These are phyloP conservation scores for Anisodus tanguticus DNA, from an alignment of 257 asterid species.

Conservation along the genomic window DNA sequence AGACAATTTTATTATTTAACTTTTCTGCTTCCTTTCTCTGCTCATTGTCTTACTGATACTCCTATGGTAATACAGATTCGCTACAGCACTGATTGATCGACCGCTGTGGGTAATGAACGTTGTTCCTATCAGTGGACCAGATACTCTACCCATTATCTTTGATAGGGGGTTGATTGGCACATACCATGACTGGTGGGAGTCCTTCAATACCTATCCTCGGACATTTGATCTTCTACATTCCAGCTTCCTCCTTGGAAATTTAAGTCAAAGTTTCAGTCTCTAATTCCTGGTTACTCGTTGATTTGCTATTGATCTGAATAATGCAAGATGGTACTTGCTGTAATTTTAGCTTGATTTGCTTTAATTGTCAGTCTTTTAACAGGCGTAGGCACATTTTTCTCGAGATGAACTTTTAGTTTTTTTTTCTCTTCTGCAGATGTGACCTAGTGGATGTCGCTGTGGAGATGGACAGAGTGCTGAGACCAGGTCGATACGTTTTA, in stretches of 20 bases:
- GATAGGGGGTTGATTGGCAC: slow-evolving; percentile 91
- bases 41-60: slow-evolving; percentile 10
- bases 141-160: slow-evolving; percentile 70
- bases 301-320: neutral
- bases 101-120: slow-evolving; percentile 93
- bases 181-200: slow-evolving; percentile 99
- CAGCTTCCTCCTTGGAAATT: slow-evolving; percentile 71
- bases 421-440: slow-evolving; percentile 59
- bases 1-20: slow-evolving; percentile 33
- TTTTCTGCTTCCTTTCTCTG: neutral
- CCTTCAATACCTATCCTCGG: slow-evolving; percentile 87
- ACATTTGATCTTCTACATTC: slow-evolving; percentile 92
- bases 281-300: slow-evolving; percentile 8
- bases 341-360: neutral
- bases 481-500: slow-evolving; percentile 86
- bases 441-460: slow-evolving; percentile 69
- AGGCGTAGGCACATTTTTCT: neutral
- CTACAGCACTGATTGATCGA: slow-evolving; percentile 71
- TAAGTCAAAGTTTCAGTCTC: slow-evolving; percentile 63
- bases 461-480: slow-evolving; percentile 82
- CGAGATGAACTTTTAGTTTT: neutral
- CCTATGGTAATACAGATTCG: slow-evolving; percentile 60
- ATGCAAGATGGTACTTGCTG: neutral
- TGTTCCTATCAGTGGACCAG: slow-evolving; percentile 71
- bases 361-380: neutral